These are phyloP conservation scores for Martiniozyma asiatica DNA, from an alignment of 1,139 yeast species.

Conservation along the genomic window DNA sequence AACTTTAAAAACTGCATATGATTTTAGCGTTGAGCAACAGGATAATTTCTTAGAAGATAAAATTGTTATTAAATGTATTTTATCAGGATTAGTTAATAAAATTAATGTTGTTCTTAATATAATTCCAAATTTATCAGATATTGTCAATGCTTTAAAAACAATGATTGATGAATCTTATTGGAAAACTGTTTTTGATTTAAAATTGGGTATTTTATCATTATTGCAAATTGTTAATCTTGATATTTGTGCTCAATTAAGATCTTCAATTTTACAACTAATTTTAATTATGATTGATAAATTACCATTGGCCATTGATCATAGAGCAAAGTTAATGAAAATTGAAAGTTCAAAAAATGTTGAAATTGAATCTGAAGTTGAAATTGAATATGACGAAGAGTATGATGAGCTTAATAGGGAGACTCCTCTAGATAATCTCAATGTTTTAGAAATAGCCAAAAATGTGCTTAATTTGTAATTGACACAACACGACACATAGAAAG, in stretches of 20 bases:
- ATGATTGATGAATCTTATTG: conserved; percentile 7
- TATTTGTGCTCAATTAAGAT: background rate
- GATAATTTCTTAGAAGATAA: conserved; percentile 9
- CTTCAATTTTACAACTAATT: background rate
- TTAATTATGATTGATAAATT: conserved; percentile 1
- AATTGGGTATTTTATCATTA: conserved; percentile 30
- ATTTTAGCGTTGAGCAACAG: conserved; percentile 6
- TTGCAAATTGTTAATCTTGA: conserved; percentile 3
- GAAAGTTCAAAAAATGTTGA: conserved; percentile 16
- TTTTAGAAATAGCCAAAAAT: conserved; percentile 19
- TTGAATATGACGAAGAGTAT: conserved; percentile 32
- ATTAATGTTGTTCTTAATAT: conserved; percentile 2
- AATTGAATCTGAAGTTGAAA: conserved; percentile 29
- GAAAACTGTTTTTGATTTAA: conserved; percentile 37
- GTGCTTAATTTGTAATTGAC: too few species aligned
- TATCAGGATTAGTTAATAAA: conserved; percentile 8
- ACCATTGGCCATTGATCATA: conserved; percentile 9
- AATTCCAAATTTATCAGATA: conserved; percentile 3
- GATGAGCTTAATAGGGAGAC: conserved; percentile 43
- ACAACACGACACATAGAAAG: too few species aligned
- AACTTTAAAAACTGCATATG: conserved; percentile 5
- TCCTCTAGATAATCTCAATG: conserved; percentile 38
- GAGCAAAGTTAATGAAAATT: conserved; percentile 9
- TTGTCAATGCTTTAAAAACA: conserved; percentile 6
- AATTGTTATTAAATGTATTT: conserved; percentile 4